These are phyloP conservation scores for Diaporthe caulivora DNA, from an alignment of 2,329 filamentous ascomycete species.

Conservation along the genomic window DNA sequence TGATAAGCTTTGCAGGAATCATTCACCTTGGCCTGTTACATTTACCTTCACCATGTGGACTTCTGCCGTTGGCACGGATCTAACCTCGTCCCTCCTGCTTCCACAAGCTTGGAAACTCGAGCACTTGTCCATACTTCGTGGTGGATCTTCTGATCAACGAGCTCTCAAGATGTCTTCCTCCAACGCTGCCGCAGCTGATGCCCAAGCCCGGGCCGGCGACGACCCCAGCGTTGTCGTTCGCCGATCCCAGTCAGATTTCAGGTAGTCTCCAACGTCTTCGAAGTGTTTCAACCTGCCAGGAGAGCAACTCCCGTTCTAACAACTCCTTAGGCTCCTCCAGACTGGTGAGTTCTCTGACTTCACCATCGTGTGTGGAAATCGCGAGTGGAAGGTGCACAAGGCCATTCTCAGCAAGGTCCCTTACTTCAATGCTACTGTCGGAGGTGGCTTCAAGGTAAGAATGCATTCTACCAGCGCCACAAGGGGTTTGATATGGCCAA, in stretches of 20 bases:
- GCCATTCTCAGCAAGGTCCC: slow-evolving; percentile 1
- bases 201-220: neutral
- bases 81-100: neutral
- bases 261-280: neutral
- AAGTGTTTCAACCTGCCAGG: too few relatives aligned
- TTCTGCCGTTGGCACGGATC: neutral
- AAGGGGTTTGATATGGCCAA: neutral
- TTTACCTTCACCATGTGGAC: neutral
- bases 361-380: neutral
- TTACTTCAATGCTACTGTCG: neutral
- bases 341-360: slow-evolving; percentile 9
- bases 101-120: too few relatives aligned
- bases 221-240: neutral
- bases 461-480: neutral
- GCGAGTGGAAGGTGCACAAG: slow-evolving; percentile 20
- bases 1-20: neutral
- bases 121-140: neutral
- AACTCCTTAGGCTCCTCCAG: neutral
- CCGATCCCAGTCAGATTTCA: neutral
- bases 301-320: neutral
- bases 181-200: neutral
- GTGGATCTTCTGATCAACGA: neutral
- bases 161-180: neutral
- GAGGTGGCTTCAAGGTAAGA: neutral
- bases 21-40: neutral